Evolutionary conservation across 495 filamentous ascomycete genomes (phyloP), one percentile per base, ranked within the genome.

Genomic region (Aspergillus campestris): DNA sequence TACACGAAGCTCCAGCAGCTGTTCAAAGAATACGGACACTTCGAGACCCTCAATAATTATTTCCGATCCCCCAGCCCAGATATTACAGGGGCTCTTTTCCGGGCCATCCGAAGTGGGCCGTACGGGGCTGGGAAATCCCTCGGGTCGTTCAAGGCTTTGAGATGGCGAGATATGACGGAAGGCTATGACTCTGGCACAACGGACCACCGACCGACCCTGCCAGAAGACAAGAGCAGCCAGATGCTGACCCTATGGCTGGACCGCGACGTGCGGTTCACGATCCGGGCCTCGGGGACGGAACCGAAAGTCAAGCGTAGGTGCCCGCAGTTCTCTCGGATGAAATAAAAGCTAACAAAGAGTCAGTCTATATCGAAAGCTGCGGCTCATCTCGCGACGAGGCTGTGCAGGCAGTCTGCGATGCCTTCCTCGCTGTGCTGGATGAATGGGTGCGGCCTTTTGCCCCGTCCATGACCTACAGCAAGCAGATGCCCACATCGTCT

Each of bases 241-340:
- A 87, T 87, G 83, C 72, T 87, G 44, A 86, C 83, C n/a, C 70
- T 78, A 45, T 81, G 81, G 67, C 55, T 87, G 27, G 72, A 72
- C 12, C 53, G 64, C 1, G 73, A 73, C 18, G 72, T 83, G 2
- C 72, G 77, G 34, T 83, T 86, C 57, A 87, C 82, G 2, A 69
- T 83, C 28, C 66, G 83, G 53, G 80, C 75, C 5, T 84, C 80
- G 1, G 83, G 83, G 5, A 87, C 83, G 2, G 83, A 87, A 59
- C 83, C 83, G 1, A 82, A 82, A 57, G 79, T 81, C 33, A 82
- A 82, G 55, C 62, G 77, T 79, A 64, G 54, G 70, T 54, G 41
- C 29, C 31, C 41, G 11, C 9, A 8, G 14, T 18, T 18, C 18
- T 30, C 13, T 18, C 2, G 13, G 6, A 24, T 38, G 18, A 1